phyloP scores from a whole-genome alignment of 176 grass and related monocot species.

The Eleusine indica region DNA sequence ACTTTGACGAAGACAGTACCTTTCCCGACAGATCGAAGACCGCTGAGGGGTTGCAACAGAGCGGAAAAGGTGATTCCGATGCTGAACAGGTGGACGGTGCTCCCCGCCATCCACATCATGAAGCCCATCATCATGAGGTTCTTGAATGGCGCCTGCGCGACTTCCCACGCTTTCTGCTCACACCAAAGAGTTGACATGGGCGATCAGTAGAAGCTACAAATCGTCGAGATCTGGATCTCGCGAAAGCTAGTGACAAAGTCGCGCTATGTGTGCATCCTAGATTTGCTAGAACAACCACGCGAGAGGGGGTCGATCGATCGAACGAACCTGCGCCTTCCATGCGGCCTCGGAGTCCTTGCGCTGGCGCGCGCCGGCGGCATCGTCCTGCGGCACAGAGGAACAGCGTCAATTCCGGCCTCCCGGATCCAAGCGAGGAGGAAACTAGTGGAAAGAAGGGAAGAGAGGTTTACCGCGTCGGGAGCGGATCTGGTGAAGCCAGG shows the following conservation, averaged over 20 bases:
- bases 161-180: slow-evolving; percentile 96
- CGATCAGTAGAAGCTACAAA: not conserved
- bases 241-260: not conserved
- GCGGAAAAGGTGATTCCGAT: slow-evolving; percentile 99
- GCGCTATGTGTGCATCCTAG: not conserved
- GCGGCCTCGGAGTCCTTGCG: slow-evolving; percentile 82
- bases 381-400: slow-evolving; percentile 56
- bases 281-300: slow-evolving; percentile 16
- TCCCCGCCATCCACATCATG: slow-evolving; percentile 99
- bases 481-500: slow-evolving; percentile 78
- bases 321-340: slow-evolving; percentile 83
- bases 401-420: slow-evolving; percentile 17
- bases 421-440: not conserved
- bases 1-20: slow-evolving; percentile 33
- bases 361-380: slow-evolving; percentile 71
- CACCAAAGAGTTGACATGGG: slow-evolving; percentile 10
- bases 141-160: slow-evolving; percentile 93
- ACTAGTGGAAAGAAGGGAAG: not conserved
- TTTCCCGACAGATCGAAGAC: slow-evolving; percentile 83
- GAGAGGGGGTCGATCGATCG: not conserved
- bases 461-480: slow-evolving; percentile 55
- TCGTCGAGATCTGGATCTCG: slow-evolving; percentile 13
- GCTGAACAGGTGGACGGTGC: slow-evolving; percentile 93
- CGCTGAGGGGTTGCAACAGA: slow-evolving; percentile 82
- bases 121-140: slow-evolving; percentile 99